Evolutionary conservation across 2,329 filamentous ascomycete species (phyloP).

Genomic region (Onygenales sp.): DNA sequence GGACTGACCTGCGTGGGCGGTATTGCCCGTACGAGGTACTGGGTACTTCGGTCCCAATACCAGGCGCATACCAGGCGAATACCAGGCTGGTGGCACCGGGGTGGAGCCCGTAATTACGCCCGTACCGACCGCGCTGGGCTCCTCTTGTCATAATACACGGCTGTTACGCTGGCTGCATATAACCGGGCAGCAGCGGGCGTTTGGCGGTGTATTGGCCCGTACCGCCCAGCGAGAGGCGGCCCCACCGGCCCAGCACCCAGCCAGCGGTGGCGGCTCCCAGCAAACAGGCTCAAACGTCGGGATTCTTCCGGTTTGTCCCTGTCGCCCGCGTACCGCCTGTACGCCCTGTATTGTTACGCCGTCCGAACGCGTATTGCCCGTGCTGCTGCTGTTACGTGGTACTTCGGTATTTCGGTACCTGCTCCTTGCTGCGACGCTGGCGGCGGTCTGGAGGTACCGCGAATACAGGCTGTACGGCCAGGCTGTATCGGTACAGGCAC

Average conservation of each 20-base stretch:
- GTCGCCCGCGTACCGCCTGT: neutral
- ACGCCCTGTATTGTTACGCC: neutral
- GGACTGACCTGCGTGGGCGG: too few species aligned
- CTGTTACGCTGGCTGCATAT: neutral
- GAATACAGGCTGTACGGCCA: too few species aligned
- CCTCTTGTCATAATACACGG: too few species aligned
- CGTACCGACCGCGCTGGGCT: too few species aligned
- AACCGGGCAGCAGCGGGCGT: neutral
- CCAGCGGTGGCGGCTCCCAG: neutral
- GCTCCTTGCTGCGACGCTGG: neutral
- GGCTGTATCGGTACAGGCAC: neutral
- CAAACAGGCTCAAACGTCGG: neutral
- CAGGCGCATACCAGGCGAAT: too few species aligned
- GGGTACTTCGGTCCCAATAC: too few species aligned
- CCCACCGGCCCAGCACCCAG: neutral
- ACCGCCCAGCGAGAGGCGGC: neutral
- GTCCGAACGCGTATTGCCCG: neutral
- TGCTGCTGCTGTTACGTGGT: neutral
- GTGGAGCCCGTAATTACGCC: too few species aligned
- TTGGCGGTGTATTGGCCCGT: neutral
- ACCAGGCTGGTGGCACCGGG: too few species aligned
- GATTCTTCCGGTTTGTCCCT: slow-evolving; percentile 5
- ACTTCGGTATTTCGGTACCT: neutral
- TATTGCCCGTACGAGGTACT: too few species aligned
- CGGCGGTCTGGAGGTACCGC: neutral